Conservation (phyloP, 1,139 yeast genomes). For the Kodamaea arcana region DNA sequence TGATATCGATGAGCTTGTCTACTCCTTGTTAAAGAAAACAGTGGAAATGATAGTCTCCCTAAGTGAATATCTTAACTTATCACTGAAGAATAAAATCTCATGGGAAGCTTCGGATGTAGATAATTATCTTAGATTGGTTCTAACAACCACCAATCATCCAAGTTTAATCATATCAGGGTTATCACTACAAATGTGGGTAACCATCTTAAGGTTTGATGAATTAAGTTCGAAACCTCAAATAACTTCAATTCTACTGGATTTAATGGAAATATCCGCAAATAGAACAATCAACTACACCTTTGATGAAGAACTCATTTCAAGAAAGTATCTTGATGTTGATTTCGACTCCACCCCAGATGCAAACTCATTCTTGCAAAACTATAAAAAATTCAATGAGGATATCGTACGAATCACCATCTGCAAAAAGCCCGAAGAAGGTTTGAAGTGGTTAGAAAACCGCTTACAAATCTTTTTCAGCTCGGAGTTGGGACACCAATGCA, state of each 20-base stretch:
- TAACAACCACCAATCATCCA: slow-evolving; percentile 78
- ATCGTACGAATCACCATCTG: slow-evolving; percentile 85
- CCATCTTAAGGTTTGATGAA: slow-evolving; percentile 78
- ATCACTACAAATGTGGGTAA: slow-evolving; percentile 92
- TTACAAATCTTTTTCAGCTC: slow-evolving; percentile 72
- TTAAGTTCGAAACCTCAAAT: slow-evolving; percentile 50
- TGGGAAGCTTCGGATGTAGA: slow-evolving; percentile 55
- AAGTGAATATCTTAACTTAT: slow-evolving; percentile 65
- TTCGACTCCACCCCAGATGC: slow-evolving; percentile 87
- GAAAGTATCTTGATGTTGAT: slow-evolving; percentile 69
- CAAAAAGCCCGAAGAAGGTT: slow-evolving; percentile 76
- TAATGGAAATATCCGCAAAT: slow-evolving; percentile 74
- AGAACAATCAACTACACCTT: slow-evolving; percentile 72
- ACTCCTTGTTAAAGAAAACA: slow-evolving; percentile 78
- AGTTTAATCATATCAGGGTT: slow-evolving; percentile 88
- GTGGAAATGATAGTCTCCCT: slow-evolving; percentile 92
- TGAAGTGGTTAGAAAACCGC: slow-evolving; percentile 76
- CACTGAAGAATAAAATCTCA: slow-evolving; percentile 34
- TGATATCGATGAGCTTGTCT: slow-evolving; percentile 72
- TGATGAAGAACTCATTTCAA: slow-evolving; percentile 59
- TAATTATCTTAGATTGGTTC: slow-evolving; percentile 67
- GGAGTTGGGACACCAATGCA: slow-evolving; percentile 63
- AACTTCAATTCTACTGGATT: slow-evolving; percentile 53
- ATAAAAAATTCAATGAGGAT: slow-evolving; percentile 83
- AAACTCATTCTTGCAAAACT: slow-evolving; percentile 71